phyloP scores from a whole-genome alignment of 352 stramenopile species.

The Aphanomyces astaci region DNA sequence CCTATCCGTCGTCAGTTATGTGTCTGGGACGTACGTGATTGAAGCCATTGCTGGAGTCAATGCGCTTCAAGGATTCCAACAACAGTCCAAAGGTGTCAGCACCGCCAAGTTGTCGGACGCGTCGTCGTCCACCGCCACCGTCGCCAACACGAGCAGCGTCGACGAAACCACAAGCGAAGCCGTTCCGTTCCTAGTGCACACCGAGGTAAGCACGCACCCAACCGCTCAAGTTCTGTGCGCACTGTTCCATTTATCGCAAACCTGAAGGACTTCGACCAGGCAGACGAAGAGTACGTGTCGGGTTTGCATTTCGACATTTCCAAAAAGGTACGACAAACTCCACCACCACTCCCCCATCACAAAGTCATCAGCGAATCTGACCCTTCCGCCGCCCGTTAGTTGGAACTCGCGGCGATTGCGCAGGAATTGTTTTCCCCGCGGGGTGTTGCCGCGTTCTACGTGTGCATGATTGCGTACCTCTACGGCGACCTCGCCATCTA shows the following conservation, averaged over 20 bases:
- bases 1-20: constrained; percentile 62
- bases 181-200: constrained; percentile 19
- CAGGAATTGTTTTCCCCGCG: constrained; percentile 59
- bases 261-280: constrained; percentile 10
- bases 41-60: constrained; percentile 77
- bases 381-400: too few relatives aligned
- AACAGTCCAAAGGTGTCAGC: neutral
- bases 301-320: constrained; percentile 21
- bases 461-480: constrained; percentile 71
- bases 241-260: neutral
- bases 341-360: too few relatives aligned
- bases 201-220: constrained; percentile 1
- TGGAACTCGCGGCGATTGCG: constrained; percentile 80
- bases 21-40: constrained; percentile 81
- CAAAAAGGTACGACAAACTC: constrained; percentile 20
- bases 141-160: neutral
- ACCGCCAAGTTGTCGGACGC: neutral
- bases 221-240: neutral
- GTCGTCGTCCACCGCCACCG: too few relatives aligned
- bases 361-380: too few relatives aligned
- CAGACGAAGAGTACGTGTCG: constrained; percentile 15
- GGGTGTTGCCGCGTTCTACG: constrained; percentile 70
- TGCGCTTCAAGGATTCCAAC: constrained; percentile 33
- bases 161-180: constrained; percentile 13
- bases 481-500: constrained; percentile 85